Evolutionary conservation across 1,284 basidiomycete species (phyloP).

Genomic region (Sporisorium exsertum): DNA sequence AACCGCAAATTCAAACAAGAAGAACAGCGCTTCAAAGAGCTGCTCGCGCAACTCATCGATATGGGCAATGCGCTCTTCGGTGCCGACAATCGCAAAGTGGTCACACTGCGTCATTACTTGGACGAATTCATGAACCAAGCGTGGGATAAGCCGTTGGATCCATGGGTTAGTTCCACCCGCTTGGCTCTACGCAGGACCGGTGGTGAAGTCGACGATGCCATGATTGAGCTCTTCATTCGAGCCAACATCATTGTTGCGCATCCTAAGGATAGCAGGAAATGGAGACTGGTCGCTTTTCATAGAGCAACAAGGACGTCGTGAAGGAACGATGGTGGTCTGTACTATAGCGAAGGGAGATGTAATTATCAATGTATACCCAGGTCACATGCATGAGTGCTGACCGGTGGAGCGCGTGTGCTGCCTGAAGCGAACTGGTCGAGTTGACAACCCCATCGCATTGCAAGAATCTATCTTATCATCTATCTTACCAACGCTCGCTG

Average conservation of each 20-base stretch:
- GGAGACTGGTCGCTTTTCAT: slow-evolving; percentile 43
- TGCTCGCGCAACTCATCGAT: slow-evolving; percentile 38
- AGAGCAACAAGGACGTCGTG: slow-evolving; percentile 26
- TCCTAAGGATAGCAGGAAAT: slow-evolving; percentile 37
- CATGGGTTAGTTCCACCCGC: slow-evolving; percentile 34
- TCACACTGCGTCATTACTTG: slow-evolving; percentile 36
- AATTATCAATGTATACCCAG: background rate
- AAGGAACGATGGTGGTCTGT: background rate
- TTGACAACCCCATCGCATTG: too few species aligned
- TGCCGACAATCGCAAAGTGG: slow-evolving; percentile 23
- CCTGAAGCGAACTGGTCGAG: too few species aligned
- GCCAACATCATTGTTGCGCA: slow-evolving; percentile 41
- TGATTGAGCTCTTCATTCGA: slow-evolving; percentile 46
- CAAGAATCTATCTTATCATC: too few species aligned
- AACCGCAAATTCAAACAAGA: slow-evolving; percentile 24
- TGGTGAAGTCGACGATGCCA: slow-evolving; percentile 46
- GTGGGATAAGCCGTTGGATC: slow-evolving; percentile 46
- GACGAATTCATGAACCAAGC: slow-evolving; percentile 50
- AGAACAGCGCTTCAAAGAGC: slow-evolving; percentile 24
- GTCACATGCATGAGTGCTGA: background rate
- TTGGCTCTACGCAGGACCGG: slow-evolving; percentile 26
- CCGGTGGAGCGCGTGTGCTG: background rate
- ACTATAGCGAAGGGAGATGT: background rate
- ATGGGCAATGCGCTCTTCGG: slow-evolving; percentile 30
- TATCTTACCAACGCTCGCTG: too few species aligned